Conservation (phyloP, 2,329 filamentous ascomycete species). For the Pleoardoris graminearum region DNA sequence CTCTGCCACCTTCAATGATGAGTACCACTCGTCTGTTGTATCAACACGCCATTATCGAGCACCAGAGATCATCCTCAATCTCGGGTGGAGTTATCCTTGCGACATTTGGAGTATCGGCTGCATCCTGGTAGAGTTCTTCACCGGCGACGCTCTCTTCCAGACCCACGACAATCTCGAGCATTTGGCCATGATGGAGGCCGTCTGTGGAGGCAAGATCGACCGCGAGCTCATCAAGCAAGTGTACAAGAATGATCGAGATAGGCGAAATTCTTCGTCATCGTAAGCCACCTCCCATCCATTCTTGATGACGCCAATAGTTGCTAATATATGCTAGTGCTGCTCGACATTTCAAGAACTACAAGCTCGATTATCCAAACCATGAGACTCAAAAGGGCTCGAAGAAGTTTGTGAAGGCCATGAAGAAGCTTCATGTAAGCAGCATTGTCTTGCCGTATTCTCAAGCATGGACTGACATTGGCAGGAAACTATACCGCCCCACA, state of each 20-base stretch:
- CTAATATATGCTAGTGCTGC: constrained; percentile 38
- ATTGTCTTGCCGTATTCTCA: neutral
- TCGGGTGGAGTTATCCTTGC: constrained; percentile 70
- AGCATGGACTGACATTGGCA: constrained; percentile 35
- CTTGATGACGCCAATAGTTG: neutral
- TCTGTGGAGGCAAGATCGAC: constrained; percentile 61
- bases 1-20: constrained; percentile 69
- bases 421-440: constrained; percentile 58
- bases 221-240: constrained; percentile 59
- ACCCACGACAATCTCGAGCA: constrained; percentile 71
- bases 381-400: constrained; percentile 66
- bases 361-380: constrained; percentile 65
- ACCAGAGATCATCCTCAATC: constrained; percentile 68
- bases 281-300: constrained; percentile 43
- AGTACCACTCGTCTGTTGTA: constrained; percentile 70
- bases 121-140: constrained; percentile 70
- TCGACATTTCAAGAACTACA: constrained; percentile 60
- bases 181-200: constrained; percentile 70
- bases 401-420: constrained; percentile 72
- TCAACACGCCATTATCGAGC: constrained; percentile 69
- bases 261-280: constrained; percentile 59
- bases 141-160: constrained; percentile 69
- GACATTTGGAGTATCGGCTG: constrained; percentile 73
- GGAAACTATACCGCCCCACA: constrained; percentile 65
- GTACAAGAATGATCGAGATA: constrained; percentile 52